Base-by-base conservation (phyloP, 306 rosid species). In the Medicago lupulina region DNA sequence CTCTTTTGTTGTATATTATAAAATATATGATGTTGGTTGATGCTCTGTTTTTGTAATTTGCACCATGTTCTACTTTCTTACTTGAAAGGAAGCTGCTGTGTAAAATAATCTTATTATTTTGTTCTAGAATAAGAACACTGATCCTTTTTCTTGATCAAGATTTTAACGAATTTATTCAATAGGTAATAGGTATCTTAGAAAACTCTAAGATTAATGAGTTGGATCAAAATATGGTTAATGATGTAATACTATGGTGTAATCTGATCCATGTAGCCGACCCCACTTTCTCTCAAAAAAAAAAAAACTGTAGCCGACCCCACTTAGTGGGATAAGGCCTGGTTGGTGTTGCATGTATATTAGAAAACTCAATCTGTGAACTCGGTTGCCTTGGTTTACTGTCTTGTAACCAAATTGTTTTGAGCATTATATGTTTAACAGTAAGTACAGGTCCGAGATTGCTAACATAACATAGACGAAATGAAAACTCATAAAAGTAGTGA, bases 131-230 rank as follows among this genome's bases (percentile, higher is more conserved):
- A 53, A 17, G 13, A 54, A 4, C 40, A 25, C 1, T 11, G 63
- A 40, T 3, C 28, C 12, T 71, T 62, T 62, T 50, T 16, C 70
- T 28, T 47, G 61, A 31, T 39, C 40, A 40, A 40, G 38, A 54
- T 51, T 79, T 63, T 53, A 39, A 39, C 39, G 67, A 68, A 59
- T 16, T 77, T 70, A 23, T 34, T 38, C 18, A n/a, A 7, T 71
- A 13, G 40, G 38, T 16, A n/a, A 7, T 71, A 13, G 40, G 38
- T 16, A 53, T 63, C 55, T 51, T 18, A 63, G 50, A 71, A 40
- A 40, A 51, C 60, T 12, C 11, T 23, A 2, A 23, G 28, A 23
- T 23, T 23, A 23, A 2, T 23, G 2, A 23, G 28, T 23, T 23
- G 28, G 28, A 23, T 23, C 28, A 1, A 23, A 23, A 23, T 23